These are phyloP conservation scores for Kluyveromyces sp. DNA, from an alignment of 1,139 yeast genomes.

Conservation along the genomic window DNA sequence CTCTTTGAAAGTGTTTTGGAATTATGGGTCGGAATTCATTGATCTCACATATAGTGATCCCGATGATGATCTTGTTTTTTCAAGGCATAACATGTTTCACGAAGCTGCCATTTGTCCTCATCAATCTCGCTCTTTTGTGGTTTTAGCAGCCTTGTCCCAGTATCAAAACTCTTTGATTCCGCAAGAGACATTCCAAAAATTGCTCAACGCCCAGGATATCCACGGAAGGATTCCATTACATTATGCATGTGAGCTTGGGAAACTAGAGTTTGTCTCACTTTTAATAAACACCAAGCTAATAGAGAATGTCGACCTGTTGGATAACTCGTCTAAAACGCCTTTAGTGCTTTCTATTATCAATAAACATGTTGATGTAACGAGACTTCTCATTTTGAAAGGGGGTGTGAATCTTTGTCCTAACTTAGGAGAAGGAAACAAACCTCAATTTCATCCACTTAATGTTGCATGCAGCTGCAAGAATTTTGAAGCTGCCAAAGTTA, in stretches of 20 bases:
- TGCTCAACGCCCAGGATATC: slow-evolving; percentile 39
- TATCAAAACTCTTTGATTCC: slow-evolving; percentile 15
- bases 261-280: slow-evolving; percentile 47
- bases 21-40: slow-evolving; percentile 17
- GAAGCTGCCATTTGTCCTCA: slow-evolving; percentile 34
- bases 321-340: slow-evolving; percentile 75
- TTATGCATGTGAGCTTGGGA: slow-evolving; percentile 71
- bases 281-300: slow-evolving; percentile 30
- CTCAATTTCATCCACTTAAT: slow-evolving; percentile 74
- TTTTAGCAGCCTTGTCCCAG: slow-evolving; percentile 22
- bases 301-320: slow-evolving; percentile 41
- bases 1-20: slow-evolving; percentile 26
- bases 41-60: slow-evolving; percentile 29
- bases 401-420: slow-evolving; percentile 55
- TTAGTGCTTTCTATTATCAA: slow-evolving; percentile 70
- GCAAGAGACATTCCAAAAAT: slow-evolving; percentile 19
- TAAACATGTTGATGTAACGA: slow-evolving; percentile 51
- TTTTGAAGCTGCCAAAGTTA: slow-evolving; percentile 57
- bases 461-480: slow-evolving; percentile 87
- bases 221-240: slow-evolving; percentile 84
- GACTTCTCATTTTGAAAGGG: slow-evolving; percentile 30
- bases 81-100: slow-evolving; percentile 35
- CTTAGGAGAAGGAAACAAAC: slow-evolving; percentile 42
- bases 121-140: slow-evolving; percentile 33
- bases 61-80: slow-evolving; percentile 28